Conservation (phyloP, 768 basidiomycete species). For the Termitomyces sp. region DNA sequence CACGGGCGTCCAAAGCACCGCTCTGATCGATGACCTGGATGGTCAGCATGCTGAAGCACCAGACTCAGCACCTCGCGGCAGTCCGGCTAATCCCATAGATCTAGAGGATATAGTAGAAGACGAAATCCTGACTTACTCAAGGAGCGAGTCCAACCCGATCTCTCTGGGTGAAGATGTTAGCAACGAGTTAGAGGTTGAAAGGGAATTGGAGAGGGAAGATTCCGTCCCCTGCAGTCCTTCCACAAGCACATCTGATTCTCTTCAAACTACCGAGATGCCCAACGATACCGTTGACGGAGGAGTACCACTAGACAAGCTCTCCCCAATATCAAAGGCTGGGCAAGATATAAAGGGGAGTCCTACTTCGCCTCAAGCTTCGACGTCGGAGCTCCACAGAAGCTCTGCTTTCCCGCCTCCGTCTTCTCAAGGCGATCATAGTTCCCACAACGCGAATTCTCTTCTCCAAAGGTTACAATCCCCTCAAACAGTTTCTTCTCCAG, state of each 20-base stretch:
- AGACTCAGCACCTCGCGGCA: neutral
- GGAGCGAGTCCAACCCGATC: slow-evolving; percentile 1
- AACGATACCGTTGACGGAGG: neutral
- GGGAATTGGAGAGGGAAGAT: neutral
- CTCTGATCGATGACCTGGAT: neutral
- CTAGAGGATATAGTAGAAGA: neutral
- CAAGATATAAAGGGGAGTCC: neutral
- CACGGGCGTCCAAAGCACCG: neutral
- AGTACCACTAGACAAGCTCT: neutral
- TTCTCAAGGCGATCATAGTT: neutral
- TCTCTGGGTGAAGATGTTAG: neutral
- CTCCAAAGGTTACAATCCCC: slow-evolving; percentile 4
- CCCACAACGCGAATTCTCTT: neutral
- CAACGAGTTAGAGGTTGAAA: neutral
- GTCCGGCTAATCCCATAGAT: neutral
- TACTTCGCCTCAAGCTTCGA: neutral
- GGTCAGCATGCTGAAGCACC: neutral
- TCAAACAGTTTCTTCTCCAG: neutral
- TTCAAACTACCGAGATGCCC: neutral
- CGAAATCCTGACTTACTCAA: neutral
- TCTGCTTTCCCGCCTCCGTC: neutral
- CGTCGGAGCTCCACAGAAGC: neutral
- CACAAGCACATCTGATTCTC: neutral
- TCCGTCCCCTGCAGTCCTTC: neutral
- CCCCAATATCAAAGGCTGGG: neutral